These are phyloP conservation scores for Pleurotus citrinopileatus DNA, from an alignment of 768 basidiomycete species.

Conservation along the genomic window DNA sequence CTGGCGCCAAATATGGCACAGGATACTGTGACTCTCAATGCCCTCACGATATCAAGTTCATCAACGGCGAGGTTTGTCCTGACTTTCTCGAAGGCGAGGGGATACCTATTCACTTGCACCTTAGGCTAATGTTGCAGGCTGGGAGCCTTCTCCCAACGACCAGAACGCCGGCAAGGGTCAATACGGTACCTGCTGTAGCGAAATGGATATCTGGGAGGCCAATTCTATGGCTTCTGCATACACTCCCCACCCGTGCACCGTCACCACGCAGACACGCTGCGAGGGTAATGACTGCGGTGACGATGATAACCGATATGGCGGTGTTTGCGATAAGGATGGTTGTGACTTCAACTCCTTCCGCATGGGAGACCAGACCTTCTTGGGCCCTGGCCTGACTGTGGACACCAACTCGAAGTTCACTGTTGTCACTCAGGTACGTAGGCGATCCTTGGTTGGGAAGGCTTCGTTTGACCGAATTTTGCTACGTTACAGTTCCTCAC, in stretches of 20 bases:
- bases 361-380: constrained; percentile 34
- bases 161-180: constrained; percentile 36
- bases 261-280: constrained; percentile 29
- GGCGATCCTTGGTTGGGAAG: not conserved
- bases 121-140: constrained; percentile 35
- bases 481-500: constrained; percentile 31
- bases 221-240: constrained; percentile 36
- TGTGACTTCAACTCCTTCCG: constrained; percentile 48
- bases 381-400: constrained; percentile 32
- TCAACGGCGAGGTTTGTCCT: constrained; percentile 35
- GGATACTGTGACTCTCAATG: constrained; percentile 49
- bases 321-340: constrained; percentile 37
- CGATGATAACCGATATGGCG: constrained; percentile 26
- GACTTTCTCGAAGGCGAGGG: not conserved
- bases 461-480: not conserved
- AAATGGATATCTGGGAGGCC: constrained; percentile 47
- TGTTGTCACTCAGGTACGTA: constrained; percentile 32
- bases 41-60: constrained; percentile 43
- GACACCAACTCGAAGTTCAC: constrained; percentile 37
- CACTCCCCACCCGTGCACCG: constrained; percentile 39
- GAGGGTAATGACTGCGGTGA: constrained; percentile 26
- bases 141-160: constrained; percentile 26
- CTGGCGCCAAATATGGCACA: constrained; percentile 42
- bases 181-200: constrained; percentile 36
- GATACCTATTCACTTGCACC: not conserved